Base-by-base conservation (phyloP, 1,284 basidiomycete species). In the Mycena citricolor region DNA sequence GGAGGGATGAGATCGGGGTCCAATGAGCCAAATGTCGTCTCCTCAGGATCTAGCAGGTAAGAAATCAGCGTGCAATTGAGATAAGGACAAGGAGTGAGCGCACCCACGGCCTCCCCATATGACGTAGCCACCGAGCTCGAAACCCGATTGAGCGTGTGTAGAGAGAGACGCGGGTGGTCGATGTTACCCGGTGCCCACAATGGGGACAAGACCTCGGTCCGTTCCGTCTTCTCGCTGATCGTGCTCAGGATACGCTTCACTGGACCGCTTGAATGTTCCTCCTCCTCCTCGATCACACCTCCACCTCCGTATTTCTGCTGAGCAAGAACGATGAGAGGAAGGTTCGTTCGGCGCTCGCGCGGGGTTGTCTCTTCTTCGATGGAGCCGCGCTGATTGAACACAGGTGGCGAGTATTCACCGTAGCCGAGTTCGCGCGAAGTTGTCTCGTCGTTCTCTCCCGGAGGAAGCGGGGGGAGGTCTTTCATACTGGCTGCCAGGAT, bases 201-300 rank as follows among this genome's bases (percentile, higher is more conserved):
- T 17, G 70, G 68, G 14, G 74, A 76, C 21, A 70, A 67, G 19
- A 46, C 46, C 52, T 82, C 80, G 17, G 82, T 80, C 17, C 69
- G 68, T 56, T 87, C 84, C 11, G 83, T 81, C 36, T 62, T 64
- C 59, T 87, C 85, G 19, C 75, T 71, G 49, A 87, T 86, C 3
- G 79, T 82, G 50, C 74, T 83, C 44, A 86, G 54, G 26, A 56
- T 33, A 31, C 52, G 20, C 32, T 47, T 45, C 5, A 49, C 47
- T 12, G 46, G 39, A 21, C 40, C 39, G 12, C 22, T 46, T 5
- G 19, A 14, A 17, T 21, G 40, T 48, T 49, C 49, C 49, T 34
- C 44, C 28, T 43, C 39, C 19, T 32, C 29, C 20, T 42, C 16
- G 13, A 13, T 22, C 16, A 44, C 32, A 16, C 48, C 49, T 6